These are phyloP conservation scores for Fusarium sp. DNA, from an alignment of 2,329 filamentous ascomycete genomes.

Conservation along the genomic window DNA sequence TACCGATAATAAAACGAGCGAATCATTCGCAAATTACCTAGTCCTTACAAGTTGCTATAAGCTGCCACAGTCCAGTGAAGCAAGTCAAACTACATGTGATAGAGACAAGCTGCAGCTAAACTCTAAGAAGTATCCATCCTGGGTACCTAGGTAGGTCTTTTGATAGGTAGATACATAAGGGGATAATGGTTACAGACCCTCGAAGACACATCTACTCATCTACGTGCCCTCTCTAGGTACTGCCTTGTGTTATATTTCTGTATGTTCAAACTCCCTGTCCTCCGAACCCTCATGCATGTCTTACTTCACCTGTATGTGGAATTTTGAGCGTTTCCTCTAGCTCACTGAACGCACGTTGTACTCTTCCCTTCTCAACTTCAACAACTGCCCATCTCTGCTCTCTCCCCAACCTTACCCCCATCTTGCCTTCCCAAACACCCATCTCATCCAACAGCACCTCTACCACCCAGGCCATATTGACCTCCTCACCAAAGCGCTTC, in stretches of 20 bases:
- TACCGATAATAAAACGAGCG: not conserved
- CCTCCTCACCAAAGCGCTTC: conserved; percentile 10
- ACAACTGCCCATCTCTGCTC: conserved; percentile 67
- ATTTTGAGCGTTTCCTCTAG: not conserved
- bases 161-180: too few relatives aligned
- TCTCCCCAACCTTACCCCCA: conserved; percentile 48
- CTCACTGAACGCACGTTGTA: conserved; percentile 54
- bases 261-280: conserved; percentile 9
- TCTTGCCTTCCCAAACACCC: conserved; percentile 56
- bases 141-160: too few relatives aligned
- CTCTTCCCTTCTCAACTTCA: conserved; percentile 52
- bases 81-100: not conserved
- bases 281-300: conserved; percentile 19
- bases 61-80: not conserved
- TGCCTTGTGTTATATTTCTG: too few relatives aligned
- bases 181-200: too few relatives aligned
- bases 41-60: not conserved
- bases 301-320: conserved; percentile 8
- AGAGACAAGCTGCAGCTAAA: too few relatives aligned
- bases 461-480: conserved; percentile 55
- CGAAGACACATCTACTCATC: too few relatives aligned
- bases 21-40: not conserved
- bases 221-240: too few relatives aligned
- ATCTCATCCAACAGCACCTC: conserved; percentile 65
- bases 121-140: too few relatives aligned